Evolutionary conservation across 2,329 filamentous ascomycete species (phyloP), one percentile per base, ranked within the genome.

Genomic region (Ilyonectria mors-panacis): DNA sequence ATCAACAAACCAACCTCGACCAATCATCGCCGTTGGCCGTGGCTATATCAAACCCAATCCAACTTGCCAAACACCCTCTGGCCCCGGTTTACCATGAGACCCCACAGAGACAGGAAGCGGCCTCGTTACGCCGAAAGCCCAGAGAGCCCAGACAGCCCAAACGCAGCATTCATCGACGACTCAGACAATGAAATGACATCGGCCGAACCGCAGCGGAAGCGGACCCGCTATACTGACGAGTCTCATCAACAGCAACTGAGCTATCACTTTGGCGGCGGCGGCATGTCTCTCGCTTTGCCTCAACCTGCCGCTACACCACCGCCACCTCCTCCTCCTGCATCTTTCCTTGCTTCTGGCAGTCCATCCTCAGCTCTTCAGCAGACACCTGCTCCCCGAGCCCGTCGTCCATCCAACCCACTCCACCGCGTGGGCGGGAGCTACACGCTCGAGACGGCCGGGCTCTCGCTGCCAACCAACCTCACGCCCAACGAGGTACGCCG

Each of bases 401-500:
- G 39, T 35, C 33, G 42, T 28, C 13, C 19, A 48, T 17, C 35
- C 35, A 44, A 37, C 37, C 19, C 21, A 17, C 33, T 44, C 47
- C 15, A 47, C 15, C 47, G 50, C n/a, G 19, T 69, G 1, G 53
- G 42, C 10, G 58, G 61, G 6, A 42, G 39, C 1, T n/a, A 37
- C 35, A 3, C 54, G 7, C 37, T 69, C n/a, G 61, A 67, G 10
- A 21, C 45, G 4, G 66, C 73, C 17, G 63, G 72, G 10, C 64
- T 80, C 28, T 10, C n/a, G 7, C 57, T 80, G 2, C 77, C 75
- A 0, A 3, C 6, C 7, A 42, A 48, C 63, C 28, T 76, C 10
- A 2, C 33, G 17, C 7, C 59, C 2, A n/a, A 61, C 0, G 76
- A 80, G 47, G 56, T 63, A n/a, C 7, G 23, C 6, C 68, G 66